Evolutionary conservation across 768 basidiomycete species (phyloP).

Genomic region (Pleurotus cornucopiae): DNA sequence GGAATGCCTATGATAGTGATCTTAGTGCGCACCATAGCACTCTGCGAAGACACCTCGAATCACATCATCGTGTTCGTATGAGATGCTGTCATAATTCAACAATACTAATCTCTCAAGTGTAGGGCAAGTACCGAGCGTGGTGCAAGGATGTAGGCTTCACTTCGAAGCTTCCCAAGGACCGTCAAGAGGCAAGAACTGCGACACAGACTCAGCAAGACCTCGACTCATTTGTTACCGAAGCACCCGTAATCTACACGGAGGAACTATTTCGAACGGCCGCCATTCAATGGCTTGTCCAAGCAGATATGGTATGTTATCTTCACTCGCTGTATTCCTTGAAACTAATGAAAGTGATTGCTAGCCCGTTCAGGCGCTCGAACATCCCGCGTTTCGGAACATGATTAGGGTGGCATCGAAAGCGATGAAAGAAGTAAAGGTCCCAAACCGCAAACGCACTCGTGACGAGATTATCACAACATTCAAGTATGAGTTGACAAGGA

Average conservation of each 20-base stretch:
- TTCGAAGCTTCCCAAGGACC: conserved; percentile 24
- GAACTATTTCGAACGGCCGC: conserved; percentile 22
- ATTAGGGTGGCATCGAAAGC: conserved; percentile 31
- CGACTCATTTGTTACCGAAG: conserved; percentile 20
- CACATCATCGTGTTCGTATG: conserved; percentile 11
- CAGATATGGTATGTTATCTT: conserved; percentile 27
- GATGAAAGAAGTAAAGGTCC: conserved; percentile 32
- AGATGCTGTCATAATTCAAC: not conserved
- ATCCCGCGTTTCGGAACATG: conserved; percentile 31
- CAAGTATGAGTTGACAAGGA: not conserved
- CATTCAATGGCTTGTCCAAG: conserved; percentile 33
- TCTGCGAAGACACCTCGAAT: conserved; percentile 12
- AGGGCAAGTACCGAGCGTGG: conserved; percentile 24
- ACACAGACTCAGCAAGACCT: conserved; percentile 16
- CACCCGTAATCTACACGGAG: conserved; percentile 23
- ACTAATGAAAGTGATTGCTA: conserved; percentile 7
- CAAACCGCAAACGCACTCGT: conserved; percentile 19
- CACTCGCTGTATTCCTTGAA: not conserved
- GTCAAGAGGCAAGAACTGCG: conserved; percentile 14
- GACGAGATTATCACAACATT: conserved; percentile 26
- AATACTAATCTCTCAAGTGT: not conserved
- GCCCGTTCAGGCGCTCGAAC: conserved; percentile 29
- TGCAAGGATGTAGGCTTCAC: conserved; percentile 17
- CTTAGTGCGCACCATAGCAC: conserved; percentile 1
- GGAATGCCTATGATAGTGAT: not conserved